These are phyloP conservation scores for Gossypium mustelinum DNA, from an alignment of 345 rosid species.

Conservation along the genomic window DNA sequence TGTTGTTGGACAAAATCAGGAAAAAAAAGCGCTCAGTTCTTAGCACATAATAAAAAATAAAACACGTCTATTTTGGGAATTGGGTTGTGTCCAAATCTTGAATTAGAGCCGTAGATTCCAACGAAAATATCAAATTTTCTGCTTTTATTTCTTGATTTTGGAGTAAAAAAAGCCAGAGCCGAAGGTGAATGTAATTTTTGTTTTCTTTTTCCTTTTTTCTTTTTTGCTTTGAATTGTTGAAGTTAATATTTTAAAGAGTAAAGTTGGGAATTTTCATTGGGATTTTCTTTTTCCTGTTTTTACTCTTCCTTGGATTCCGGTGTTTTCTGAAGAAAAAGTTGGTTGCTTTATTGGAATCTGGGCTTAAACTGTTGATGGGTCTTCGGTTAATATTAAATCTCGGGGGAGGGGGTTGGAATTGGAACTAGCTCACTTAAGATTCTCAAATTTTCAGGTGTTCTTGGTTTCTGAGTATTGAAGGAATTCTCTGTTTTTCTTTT, in stretches of 20 bases:
- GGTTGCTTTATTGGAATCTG: slow-evolving; percentile 42
- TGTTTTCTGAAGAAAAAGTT: slow-evolving; percentile 25
- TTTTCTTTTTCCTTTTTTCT: background rate
- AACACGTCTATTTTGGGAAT: slow-evolving; percentile 20
- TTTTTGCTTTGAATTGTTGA: slow-evolving; percentile 17
- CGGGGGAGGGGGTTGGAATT: slow-evolving; percentile 7
- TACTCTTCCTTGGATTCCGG: slow-evolving; percentile 33
- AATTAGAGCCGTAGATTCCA: slow-evolving; percentile 17
- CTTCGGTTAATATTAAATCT: slow-evolving; percentile 23
- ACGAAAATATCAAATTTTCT: background rate
- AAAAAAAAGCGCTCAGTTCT: background rate
- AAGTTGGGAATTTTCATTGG: slow-evolving; percentile 23
- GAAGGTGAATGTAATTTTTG: slow-evolving; percentile 10
- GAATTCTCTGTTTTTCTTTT: background rate
- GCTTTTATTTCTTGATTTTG: slow-evolving; percentile 21
- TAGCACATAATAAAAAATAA: background rate
- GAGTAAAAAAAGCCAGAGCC: slow-evolving; percentile 19
- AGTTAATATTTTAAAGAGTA: background rate
- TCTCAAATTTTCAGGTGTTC: background rate
- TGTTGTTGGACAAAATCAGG: background rate
- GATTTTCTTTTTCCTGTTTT: slow-evolving; percentile 21
- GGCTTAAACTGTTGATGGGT: slow-evolving; percentile 29
- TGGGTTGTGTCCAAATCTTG: slow-evolving; percentile 38
- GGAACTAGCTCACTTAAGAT: background rate
- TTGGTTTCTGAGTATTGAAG: slow-evolving; percentile 11